A percentile compares a stretch with the other conserved stretches of the same genome.
Evolutionary conservation across 108 stramenopile species (phyloP).

Genomic region (Mayamaea pseudoterrestris): DNA sequence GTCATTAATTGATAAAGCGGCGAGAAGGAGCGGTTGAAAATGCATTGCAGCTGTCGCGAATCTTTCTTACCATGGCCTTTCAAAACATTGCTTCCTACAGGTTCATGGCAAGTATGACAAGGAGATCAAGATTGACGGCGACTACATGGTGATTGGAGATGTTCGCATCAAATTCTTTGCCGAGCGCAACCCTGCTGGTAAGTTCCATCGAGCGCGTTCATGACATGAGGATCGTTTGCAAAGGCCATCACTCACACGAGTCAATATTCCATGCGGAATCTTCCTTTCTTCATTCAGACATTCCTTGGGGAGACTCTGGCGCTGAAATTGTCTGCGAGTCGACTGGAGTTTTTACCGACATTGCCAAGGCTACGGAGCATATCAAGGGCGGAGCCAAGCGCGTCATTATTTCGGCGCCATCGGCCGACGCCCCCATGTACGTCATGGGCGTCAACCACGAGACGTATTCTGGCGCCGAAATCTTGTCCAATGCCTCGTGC

Average conservation of each 20-base stretch:
- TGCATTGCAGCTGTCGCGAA: too few species aligned
- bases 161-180: constrained; percentile 72
- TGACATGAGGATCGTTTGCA: background rate
- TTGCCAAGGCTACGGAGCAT: constrained; percentile 78
- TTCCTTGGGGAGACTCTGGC: constrained; percentile 84
- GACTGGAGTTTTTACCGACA: constrained; percentile 93
- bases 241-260: background rate
- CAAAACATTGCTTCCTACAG: too few species aligned
- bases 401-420: constrained; percentile 90
- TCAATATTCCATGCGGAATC: background rate
- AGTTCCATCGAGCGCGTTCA: background rate
- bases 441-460: constrained; percentile 97
- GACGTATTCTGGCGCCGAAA: constrained; percentile 59
- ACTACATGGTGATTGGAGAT: constrained; percentile 78
- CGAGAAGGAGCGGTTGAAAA: too few species aligned
- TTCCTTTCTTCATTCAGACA: constrained; percentile 20
- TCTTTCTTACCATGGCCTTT: too few species aligned
- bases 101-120: constrained; percentile 87
- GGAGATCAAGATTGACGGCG: constrained; percentile 64
- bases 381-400: constrained; percentile 92
- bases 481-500: constrained; percentile 98
- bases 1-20: too few species aligned
- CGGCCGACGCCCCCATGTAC: constrained; percentile 94
- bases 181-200: constrained; percentile 66
- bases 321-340: constrained; percentile 91